Conservation (phyloP, 2,329 filamentous ascomycete genomes). For the Neonectria hederae region DNA sequence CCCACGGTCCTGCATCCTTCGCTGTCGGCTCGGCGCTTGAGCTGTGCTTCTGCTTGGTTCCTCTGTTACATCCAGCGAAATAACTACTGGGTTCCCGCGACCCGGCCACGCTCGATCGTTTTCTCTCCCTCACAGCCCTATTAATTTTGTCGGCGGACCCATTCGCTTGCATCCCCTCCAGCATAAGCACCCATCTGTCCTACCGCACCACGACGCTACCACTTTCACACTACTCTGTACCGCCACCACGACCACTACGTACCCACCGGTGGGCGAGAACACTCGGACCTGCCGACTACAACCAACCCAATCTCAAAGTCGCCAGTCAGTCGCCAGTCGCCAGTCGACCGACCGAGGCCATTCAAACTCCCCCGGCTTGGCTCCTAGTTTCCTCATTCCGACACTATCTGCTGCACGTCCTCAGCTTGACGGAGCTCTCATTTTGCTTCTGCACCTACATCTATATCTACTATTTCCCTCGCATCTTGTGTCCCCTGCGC, state of each 20-base stretch:
- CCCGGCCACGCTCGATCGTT: slow-evolving; percentile 11
- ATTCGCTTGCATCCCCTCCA: slow-evolving; percentile 3
- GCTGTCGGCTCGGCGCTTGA: slow-evolving; percentile 41
- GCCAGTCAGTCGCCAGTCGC: slow-evolving; percentile 34
- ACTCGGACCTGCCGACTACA: slow-evolving; percentile 39
- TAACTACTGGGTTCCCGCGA: slow-evolving; percentile 18
- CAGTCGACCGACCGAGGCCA: slow-evolving; percentile 39
- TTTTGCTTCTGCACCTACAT: background rate
- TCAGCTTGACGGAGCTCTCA: slow-evolving; percentile 6
- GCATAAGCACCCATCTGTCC: slow-evolving; percentile 2
- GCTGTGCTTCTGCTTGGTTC: slow-evolving; percentile 29
- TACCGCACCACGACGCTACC: background rate
- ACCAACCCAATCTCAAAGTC: slow-evolving; percentile 31
- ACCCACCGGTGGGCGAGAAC: slow-evolving; percentile 33
- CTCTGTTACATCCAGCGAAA: slow-evolving; percentile 24
- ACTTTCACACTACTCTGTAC: background rate
- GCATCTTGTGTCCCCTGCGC: background rate
- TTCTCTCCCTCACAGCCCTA: background rate
- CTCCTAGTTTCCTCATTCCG: background rate
- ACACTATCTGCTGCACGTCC: slow-evolving; percentile 6
- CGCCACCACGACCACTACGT: background rate
- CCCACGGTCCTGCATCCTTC: slow-evolving; percentile 42
- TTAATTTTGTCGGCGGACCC: slow-evolving; percentile 6
- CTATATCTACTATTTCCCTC: background rate
- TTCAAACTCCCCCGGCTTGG: slow-evolving; percentile 30